Base-by-base conservation (phyloP, 164 flowering plant species). In the Warburgia ugandensis region DNA sequence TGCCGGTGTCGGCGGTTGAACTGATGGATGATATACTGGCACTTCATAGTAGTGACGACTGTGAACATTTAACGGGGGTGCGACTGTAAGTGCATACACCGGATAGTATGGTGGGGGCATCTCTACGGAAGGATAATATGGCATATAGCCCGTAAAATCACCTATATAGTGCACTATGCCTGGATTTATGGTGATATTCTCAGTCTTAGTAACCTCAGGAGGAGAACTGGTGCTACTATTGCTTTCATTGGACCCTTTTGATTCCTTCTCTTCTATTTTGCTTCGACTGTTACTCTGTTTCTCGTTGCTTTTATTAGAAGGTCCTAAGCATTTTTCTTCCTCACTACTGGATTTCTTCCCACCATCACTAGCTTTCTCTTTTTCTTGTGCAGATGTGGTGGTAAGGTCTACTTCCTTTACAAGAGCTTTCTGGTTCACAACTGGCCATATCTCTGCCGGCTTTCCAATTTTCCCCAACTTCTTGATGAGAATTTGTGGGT, bases 401-500 rank as follows among this genome's bases (percentile, higher is more conserved):
- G 29, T 3, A 29, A 19, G 27, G 12, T 36, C 45, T 40, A 23
- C 39, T 33, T 33, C 50, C 43, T 25, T 33, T 13, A 2, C 28
- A 33, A 5, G 57, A 17, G 47, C 26, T 29, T 55, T 71, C 29
- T 28, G 48, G 45, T 49, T 54, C 21, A 39, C 61, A 21, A 17
- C 4, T 21, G 63, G 50, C 71, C 64, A 66, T 20, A 74, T 6
- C 58, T 79, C 77, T n/a, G 77, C 76, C 22, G 70, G 74, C 50
- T 77, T 79, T 27, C 85, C 79, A n/a, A 45, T 41, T 55, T 55
- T 74, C 22, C 23, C 27, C 30, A 79, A 58, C 61, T 60, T 79
- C 58, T 68, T 70, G 36, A 79, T 65, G 38, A 79, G 62, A 55
- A 57, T 38, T 52, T 62, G 62, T 1, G 85, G 62, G 43, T 79